These are phyloP conservation scores for Yarrowia yakushimensis DNA, from an alignment of 805 yeast species.

Conservation along the genomic window DNA sequence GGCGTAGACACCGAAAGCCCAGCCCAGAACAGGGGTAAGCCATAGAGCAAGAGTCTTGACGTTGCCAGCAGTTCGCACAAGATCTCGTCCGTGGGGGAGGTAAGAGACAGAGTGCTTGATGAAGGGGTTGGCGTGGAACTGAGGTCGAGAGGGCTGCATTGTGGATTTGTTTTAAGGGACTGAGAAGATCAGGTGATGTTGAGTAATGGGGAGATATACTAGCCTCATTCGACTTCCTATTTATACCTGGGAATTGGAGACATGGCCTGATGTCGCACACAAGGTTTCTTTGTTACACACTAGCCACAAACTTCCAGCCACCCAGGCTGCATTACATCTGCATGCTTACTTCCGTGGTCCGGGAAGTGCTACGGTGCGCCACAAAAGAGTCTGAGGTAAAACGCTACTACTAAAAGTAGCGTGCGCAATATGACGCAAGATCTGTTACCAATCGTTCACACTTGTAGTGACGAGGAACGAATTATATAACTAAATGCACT, in stretches of 20 bases:
- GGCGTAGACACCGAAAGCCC: conserved; percentile 23
- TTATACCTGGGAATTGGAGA: background rate
- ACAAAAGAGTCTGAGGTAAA: background rate
- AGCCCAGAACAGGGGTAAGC: conserved; percentile 23
- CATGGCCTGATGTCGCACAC: conserved; percentile 18
- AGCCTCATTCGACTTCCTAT: conserved; percentile 16
- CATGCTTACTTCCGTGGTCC: conserved; percentile 14
- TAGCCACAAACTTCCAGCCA: conserved; percentile 21
- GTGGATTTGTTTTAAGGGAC: background rate
- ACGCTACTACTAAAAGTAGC: background rate
- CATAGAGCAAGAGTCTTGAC: background rate
- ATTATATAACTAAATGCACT: background rate
- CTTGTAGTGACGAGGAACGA: background rate
- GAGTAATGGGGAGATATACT: conserved; percentile 1
- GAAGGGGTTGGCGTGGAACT: conserved; percentile 19
- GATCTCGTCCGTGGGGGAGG: background rate
- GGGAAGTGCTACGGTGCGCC: conserved; percentile 6
- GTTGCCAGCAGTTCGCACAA: conserved; percentile 2
- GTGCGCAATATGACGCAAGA: too few relatives aligned
- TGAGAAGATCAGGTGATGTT: conserved; percentile 15
- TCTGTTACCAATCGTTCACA: background rate
- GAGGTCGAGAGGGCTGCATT: conserved; percentile 25
- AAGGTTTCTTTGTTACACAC: background rate
- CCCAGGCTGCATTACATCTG: background rate
- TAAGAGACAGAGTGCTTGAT: conserved; percentile 11